Evolutionary conservation across 1,139 yeast species (phyloP), one percentile per base, ranked within the genome.

Genomic region (Pichia sorboxylosa): DNA sequence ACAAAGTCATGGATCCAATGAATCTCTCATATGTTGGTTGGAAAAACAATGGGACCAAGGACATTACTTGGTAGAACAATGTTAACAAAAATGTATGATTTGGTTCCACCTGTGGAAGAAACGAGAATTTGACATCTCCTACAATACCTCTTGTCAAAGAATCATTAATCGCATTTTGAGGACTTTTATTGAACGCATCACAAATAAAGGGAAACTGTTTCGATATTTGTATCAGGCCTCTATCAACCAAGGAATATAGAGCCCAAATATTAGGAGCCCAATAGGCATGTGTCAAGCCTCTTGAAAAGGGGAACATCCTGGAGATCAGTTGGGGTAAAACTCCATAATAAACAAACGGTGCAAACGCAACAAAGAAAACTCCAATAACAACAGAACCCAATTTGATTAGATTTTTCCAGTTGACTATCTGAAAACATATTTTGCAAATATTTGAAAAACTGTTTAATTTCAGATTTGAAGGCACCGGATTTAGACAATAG

Each of bases 231-330:
- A 84, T 72, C 35, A 87, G 61, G 1, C 77, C 51, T 38, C 94
- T 65, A 55, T 90, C 99, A n/a, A 66, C 42, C 44, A 83, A 80
- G 1, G 96, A 82, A 55, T 90, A 90, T 10, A 90, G 47, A 0
- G 98, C 95, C 99, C 99, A 90, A 33, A 85, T 63, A 47, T 90
- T 90, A 4, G 98, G 98, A 1, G 98, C 98, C 98, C 98, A 90
- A 58, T 92, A 92, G 0, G 97, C 96, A 55, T 92, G 98, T 5
- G 96, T 90, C 26, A 92, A 64, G 1, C 98, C 98, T 50, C 98
- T 68, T 32, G 94, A 80, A 51, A 90, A 90, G 5, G 98, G 98
- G 57, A 90, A 90, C 26, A 92, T 58, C 31, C 98, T 63, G 5
- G 62, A 53, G 10, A 83, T 32, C 13, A 90, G 58, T 41, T 83